These are phyloP conservation scores for Hanseniaspora thailandica DNA, from an alignment of 805 yeast genomes.

Conservation along the genomic window DNA sequence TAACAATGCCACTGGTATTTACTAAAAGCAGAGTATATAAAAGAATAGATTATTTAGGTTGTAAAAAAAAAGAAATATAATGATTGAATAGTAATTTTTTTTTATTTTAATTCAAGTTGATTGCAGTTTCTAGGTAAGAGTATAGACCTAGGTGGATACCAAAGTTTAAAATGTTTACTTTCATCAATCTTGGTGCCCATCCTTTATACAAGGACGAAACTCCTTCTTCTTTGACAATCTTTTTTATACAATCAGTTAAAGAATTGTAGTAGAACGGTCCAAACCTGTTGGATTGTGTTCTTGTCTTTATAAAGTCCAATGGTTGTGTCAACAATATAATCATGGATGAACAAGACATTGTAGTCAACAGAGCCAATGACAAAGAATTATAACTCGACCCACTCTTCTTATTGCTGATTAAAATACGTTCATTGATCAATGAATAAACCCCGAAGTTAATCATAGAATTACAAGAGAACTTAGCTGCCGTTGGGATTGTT, in stretches of 20 bases:
- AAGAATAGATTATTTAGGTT: not conserved
- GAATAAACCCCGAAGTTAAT: slow-evolving; percentile 14
- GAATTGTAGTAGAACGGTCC: slow-evolving; percentile 38
- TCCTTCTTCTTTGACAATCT: slow-evolving; percentile 39
- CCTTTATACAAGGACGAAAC: slow-evolving; percentile 43
- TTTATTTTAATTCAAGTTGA: not conserved
- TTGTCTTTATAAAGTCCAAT: slow-evolving; percentile 13
- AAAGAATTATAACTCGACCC: slow-evolving; percentile 1
- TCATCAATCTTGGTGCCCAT: slow-evolving; percentile 54
- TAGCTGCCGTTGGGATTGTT: slow-evolving; percentile 8
- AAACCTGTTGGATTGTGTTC: slow-evolving; percentile 15
- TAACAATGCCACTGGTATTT: slow-evolving; percentile 28
- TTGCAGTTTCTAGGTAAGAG: slow-evolving; percentile 39
- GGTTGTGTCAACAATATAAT: slow-evolving; percentile 15
- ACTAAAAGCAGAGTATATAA: slow-evolving; percentile 17
- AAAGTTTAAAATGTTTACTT: slow-evolving; percentile 54
- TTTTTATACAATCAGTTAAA: slow-evolving; percentile 45
- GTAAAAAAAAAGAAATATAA: slow-evolving; percentile 18
- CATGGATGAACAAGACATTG: slow-evolving; percentile 6
- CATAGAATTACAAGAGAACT: slow-evolving; percentile 9
- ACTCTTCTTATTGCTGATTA: not conserved
- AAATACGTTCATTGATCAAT: slow-evolving; percentile 3
- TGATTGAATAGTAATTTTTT: slow-evolving; percentile 19
- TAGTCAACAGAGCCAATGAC: slow-evolving; percentile 2
- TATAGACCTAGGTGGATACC: slow-evolving; percentile 57